Conservation (phyloP, 2,329 filamentous ascomycete species). For the Fusarium tuaranense region DNA sequence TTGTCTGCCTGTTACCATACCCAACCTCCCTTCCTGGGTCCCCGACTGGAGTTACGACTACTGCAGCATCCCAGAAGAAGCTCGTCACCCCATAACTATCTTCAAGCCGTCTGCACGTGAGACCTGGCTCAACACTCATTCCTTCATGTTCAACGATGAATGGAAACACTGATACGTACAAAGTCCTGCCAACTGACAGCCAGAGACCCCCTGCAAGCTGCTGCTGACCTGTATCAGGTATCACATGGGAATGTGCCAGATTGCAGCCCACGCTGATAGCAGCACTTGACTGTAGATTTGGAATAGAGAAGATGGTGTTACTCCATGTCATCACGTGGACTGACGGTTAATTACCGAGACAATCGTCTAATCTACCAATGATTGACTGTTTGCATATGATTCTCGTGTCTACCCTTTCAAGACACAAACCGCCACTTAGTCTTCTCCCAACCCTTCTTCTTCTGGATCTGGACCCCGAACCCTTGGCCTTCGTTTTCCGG, state of each 20-base stretch:
- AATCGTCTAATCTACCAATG: not conserved
- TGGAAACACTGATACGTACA: not conserved
- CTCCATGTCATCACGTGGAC: not conserved
- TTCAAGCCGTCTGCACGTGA: not conserved
- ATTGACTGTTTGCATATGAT: not conserved
- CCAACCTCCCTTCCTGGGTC: not conserved
- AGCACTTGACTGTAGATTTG: not conserved
- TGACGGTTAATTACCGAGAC: not conserved
- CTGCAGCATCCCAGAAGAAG: not conserved
- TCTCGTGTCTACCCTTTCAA: not conserved
- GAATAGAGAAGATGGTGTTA: not conserved
- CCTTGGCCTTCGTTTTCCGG: slow-evolving; percentile 12
- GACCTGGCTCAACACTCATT: not conserved
- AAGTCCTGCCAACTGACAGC: not conserved
- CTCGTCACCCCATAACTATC: not conserved
- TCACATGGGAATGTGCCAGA: not conserved
- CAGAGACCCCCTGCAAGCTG: not conserved
- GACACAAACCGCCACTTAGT: slow-evolving; percentile 17
- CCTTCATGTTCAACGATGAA: not conserved
- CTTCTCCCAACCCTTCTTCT: slow-evolving; percentile 22
- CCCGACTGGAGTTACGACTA: not conserved
- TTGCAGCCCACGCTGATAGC: not conserved
- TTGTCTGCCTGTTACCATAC: not conserved
- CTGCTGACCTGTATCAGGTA: not conserved
- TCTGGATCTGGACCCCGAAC: slow-evolving; percentile 23